These are phyloP conservation scores for Phylloboletellus chloephorus DNA, from an alignment of 1,284 basidiomycete species.

Conservation along the genomic window DNA sequence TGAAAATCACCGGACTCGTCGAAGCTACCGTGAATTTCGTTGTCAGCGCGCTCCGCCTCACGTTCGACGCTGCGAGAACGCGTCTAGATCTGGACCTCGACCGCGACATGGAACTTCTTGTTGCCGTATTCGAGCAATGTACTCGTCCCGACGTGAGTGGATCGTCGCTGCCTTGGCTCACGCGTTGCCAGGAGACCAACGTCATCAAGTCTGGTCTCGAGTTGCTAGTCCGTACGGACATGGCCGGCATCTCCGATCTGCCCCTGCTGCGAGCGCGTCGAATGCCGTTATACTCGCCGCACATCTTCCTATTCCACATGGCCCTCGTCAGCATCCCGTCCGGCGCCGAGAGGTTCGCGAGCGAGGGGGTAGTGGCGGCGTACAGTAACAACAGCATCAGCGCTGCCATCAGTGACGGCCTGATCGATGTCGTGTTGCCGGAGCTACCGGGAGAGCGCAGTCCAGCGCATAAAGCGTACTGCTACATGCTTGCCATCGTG, in stretches of 20 bases:
- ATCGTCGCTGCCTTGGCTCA: slow-evolving; percentile 70
- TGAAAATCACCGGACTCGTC: slow-evolving; percentile 53
- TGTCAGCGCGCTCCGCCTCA: slow-evolving; percentile 64
- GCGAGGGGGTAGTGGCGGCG: slow-evolving; percentile 75
- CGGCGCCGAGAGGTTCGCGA: slow-evolving; percentile 81
- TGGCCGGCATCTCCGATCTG: slow-evolving; percentile 62
- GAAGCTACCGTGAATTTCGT: slow-evolving; percentile 61
- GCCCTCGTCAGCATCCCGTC: slow-evolving; percentile 72
- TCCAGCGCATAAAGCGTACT: slow-evolving; percentile 77
- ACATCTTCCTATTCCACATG: slow-evolving; percentile 82
- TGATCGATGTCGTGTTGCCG: slow-evolving; percentile 62
- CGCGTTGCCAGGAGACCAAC: slow-evolving; percentile 76
- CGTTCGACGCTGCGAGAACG: slow-evolving; percentile 60
- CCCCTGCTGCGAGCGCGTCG: slow-evolving; percentile 55
- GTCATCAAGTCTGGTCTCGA: slow-evolving; percentile 75
- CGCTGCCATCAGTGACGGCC: slow-evolving; percentile 66
- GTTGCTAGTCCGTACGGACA: slow-evolving; percentile 64
- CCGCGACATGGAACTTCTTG: slow-evolving; percentile 73
- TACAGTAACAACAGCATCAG: slow-evolving; percentile 83
- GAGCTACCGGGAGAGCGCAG: slow-evolving; percentile 70
- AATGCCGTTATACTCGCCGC: slow-evolving; percentile 63
- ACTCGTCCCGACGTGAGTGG: slow-evolving; percentile 61
- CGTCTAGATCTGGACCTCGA: slow-evolving; percentile 61
- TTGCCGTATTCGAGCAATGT: slow-evolving; percentile 79
- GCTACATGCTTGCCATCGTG: slow-evolving; percentile 78